phyloP scores from a whole-genome alignment of 2,329 filamentous ascomycete genomes.

The Gnomoniopsis smithogilvyi region DNA sequence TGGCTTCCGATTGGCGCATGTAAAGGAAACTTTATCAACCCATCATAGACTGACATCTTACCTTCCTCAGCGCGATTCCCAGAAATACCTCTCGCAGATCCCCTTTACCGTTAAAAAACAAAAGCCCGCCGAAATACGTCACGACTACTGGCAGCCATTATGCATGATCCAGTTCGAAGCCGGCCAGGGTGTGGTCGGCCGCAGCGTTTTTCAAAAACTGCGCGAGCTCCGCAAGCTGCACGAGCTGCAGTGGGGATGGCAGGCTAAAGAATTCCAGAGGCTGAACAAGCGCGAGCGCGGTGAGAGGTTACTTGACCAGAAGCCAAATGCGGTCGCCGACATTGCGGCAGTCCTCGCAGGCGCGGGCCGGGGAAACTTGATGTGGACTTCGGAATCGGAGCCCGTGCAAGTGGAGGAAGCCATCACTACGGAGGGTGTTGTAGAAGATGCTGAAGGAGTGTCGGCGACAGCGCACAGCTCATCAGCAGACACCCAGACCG shows the following conservation, averaged over 20 bases:
- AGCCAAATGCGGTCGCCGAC: conserved; percentile 60
- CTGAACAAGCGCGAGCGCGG: conserved; percentile 44
- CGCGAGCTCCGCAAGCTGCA: conserved; percentile 63
- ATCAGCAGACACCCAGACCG: conserved; percentile 4
- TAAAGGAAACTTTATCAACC: not conserved
- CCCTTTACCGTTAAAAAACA: conserved; percentile 68
- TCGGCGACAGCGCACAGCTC: not conserved
- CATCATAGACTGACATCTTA: not conserved
- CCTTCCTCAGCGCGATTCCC: conserved; percentile 8
- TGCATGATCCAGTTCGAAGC: conserved; percentile 56
- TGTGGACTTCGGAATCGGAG: conserved; percentile 27
- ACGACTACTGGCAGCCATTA: conserved; percentile 64
- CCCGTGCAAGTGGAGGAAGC: conserved; percentile 5
- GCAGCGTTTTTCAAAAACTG: conserved; percentile 59
- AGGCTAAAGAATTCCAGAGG: conserved; percentile 39
- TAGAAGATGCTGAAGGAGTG: not conserved
- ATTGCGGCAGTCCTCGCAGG: conserved; percentile 57
- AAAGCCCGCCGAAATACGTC: conserved; percentile 59
- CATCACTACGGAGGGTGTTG: not conserved
- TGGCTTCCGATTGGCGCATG: not conserved
- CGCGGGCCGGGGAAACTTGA: conserved; percentile 47
- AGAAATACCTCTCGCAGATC: conserved; percentile 29
- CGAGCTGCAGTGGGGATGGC: conserved; percentile 55
- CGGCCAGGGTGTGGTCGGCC: conserved; percentile 51
- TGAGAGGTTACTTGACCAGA: conserved; percentile 55